Evolutionary conservation across 129 eudicot species (phyloP).

Genomic region (Centella asiatica): DNA sequence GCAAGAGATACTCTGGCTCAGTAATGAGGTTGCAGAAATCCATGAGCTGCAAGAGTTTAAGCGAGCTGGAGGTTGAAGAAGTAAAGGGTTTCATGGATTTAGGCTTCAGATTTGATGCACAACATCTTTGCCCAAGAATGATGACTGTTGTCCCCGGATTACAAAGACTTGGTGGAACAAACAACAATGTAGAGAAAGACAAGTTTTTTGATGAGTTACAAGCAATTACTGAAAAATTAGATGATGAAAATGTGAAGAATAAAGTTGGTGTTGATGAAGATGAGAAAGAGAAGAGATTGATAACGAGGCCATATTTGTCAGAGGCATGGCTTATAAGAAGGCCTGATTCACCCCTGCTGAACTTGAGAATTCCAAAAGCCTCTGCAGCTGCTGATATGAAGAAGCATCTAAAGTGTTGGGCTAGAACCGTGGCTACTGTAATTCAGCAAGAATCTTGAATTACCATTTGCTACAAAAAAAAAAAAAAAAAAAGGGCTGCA

Average conservation of each 20-base stretch:
- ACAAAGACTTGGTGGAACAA: conserved; percentile 20
- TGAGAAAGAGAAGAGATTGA: neutral
- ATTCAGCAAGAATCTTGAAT: conserved; percentile 27
- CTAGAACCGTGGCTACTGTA: conserved; percentile 33
- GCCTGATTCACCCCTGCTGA: conserved; percentile 34
- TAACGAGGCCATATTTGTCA: conserved; percentile 40
- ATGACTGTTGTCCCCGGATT: conserved; percentile 40
- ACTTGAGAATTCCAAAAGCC: conserved; percentile 19
- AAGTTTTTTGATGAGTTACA: neutral
- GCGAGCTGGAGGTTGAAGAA: conserved; percentile 43
- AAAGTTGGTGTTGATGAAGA: neutral
- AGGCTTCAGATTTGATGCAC: conserved; percentile 32
- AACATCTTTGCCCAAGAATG: conserved; percentile 25
- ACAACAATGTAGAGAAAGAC: neutral
- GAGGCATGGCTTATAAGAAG: conserved; percentile 44
- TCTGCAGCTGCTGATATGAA: conserved; percentile 36
- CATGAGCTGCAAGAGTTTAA: conserved; percentile 37
- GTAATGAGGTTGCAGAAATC: conserved; percentile 21
- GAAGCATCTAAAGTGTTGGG: conserved; percentile 41
- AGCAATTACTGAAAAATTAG: neutral
- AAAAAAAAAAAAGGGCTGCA: no score
- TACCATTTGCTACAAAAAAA: no score
- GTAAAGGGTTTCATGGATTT: conserved; percentile 45
- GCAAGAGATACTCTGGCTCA: neutral
- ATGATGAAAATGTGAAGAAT: neutral